These are phyloP conservation scores for Juglanconis oblonga DNA, from an alignment of 2,329 filamentous ascomycete species.

Conservation along the genomic window DNA sequence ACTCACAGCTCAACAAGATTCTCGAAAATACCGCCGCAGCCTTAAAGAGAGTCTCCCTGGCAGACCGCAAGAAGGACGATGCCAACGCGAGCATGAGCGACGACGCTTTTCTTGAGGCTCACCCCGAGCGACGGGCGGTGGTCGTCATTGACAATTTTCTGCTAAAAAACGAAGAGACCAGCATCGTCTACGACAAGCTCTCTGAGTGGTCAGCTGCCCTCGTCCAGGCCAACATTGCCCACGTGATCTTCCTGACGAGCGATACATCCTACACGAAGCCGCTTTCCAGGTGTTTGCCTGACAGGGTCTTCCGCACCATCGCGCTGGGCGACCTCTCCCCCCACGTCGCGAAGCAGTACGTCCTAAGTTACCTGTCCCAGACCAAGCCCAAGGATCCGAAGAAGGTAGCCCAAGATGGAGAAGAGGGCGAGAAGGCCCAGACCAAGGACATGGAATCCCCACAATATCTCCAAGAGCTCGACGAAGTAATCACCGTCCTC, in stretches of 20 bases:
- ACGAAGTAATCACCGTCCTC: conserved; percentile 75
- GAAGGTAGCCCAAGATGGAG: neutral
- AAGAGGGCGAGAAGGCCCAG: conserved; percentile 23
- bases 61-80: conserved; percentile 67
- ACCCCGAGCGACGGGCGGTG: conserved; percentile 78
- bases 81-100: conserved; percentile 70
- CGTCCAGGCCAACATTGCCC: conserved; percentile 83
- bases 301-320: conserved; percentile 85
- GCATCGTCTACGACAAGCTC: conserved; percentile 72
- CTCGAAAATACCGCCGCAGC: conserved; percentile 79
- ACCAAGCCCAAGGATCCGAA: conserved; percentile 39
- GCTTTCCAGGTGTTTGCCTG: conserved; percentile 80
- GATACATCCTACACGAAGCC: conserved; percentile 88
- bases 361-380: conserved; percentile 71
- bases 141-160: conserved; percentile 91
- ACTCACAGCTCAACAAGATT: conserved; percentile 86
- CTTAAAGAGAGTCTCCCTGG: conserved; percentile 72
- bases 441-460: conserved; percentile 35
- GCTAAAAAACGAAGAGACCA: conserved; percentile 68
- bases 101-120: conserved; percentile 85
- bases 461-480: conserved; percentile 65
- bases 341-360: conserved; percentile 83
- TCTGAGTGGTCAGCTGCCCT: conserved; percentile 87
- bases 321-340: conserved; percentile 83
- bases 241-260: conserved; percentile 90